Evolutionary conservation across 176 grass and related monocot genomes (phyloP).

Genomic region (Chloris gayana): DNA sequence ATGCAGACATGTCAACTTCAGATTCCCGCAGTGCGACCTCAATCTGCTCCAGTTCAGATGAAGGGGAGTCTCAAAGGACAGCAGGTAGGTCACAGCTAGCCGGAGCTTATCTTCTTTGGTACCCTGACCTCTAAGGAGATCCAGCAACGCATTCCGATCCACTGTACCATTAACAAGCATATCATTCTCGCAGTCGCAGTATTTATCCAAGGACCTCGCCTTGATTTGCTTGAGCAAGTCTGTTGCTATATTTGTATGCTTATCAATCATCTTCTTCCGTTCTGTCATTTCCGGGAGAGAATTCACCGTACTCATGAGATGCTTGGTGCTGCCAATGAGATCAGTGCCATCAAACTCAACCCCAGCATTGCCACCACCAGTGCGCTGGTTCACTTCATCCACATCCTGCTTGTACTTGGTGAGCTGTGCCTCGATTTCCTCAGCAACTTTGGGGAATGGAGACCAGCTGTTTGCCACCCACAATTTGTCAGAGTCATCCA

Average conservation of each 20-base stretch:
- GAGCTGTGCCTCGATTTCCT: constrained; percentile 78
- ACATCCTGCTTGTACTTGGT: constrained; percentile 95
- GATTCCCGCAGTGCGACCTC: constrained; percentile 74
- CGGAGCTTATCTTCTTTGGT: constrained; percentile 91
- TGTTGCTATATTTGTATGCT: constrained; percentile 90
- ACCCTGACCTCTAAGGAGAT: constrained; percentile 81
- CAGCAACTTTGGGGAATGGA: constrained; percentile 78
- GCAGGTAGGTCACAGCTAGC: constrained; percentile 79
- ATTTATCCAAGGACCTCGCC: constrained; percentile 86
- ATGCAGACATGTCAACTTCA: constrained; percentile 80
- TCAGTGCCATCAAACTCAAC: constrained; percentile 92
- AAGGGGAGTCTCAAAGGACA: constrained; percentile 69
- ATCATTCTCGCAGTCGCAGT: constrained; percentile 75
- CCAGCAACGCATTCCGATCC: constrained; percentile 62
- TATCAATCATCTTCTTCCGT: constrained; percentile 94
- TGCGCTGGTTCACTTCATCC: constrained; percentile 87
- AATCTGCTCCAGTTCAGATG: constrained; percentile 80
- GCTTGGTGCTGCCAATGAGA: constrained; percentile 91
- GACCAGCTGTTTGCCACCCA: constrained; percentile 90
- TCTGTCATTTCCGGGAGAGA: constrained; percentile 88
- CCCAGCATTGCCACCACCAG: constrained; percentile 66
- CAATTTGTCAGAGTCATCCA: constrained; percentile 88
- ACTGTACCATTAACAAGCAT: constrained; percentile 80
- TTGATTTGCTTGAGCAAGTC: constrained; percentile 83
- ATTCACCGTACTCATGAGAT: constrained; percentile 93